A percentile compares a stretch with the other conserved stretches of the same genome.
These are phyloP conservation scores for Bryoglossum gracile DNA, from an alignment of 495 filamentous ascomycete genomes.

Conservation along the genomic window DNA sequence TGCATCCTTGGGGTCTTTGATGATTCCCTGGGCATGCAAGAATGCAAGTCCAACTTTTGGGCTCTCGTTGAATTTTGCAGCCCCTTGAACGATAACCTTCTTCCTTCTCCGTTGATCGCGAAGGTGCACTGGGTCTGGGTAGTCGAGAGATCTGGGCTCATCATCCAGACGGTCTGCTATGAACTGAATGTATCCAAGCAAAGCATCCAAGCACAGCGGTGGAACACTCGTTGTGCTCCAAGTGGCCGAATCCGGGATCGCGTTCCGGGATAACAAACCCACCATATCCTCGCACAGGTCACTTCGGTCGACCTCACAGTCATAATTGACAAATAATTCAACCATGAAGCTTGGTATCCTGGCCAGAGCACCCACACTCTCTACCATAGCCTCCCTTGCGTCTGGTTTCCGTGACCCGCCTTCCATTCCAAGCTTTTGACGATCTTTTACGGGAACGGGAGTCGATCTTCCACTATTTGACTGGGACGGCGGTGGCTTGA, in stretches of 20 bases:
- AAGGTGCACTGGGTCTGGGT: constrained; percentile 57
- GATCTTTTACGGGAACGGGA: constrained; percentile 87
- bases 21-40: constrained; percentile 75
- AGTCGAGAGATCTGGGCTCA: constrained; percentile 53
- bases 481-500: constrained; percentile 75
- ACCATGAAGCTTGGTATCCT: constrained; percentile 91
- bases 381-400: constrained; percentile 96
- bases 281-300: constrained; percentile 96
- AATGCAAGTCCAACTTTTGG: constrained; percentile 86
- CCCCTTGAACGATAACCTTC: constrained; percentile 78
- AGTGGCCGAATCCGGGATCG: constrained; percentile 93
- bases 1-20: constrained; percentile 66
- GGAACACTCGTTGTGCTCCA: constrained; percentile 99
- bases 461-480: constrained; percentile 77
- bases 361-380: constrained; percentile 84
- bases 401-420: constrained; percentile 88
- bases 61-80: constrained; percentile 90
- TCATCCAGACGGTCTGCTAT: constrained; percentile 81
- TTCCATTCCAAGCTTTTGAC: constrained; percentile 89
- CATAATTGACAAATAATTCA: constrained; percentile 96
- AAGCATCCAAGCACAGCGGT: constrained; percentile 85
- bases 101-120: constrained; percentile 69
- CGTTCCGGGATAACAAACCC: constrained; percentile 84
- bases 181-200: constrained; percentile 84
- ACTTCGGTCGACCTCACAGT: constrained; percentile 86